Conservation (phyloP, 164 flowering plant species). For the Paratinospora sagittata region DNA sequence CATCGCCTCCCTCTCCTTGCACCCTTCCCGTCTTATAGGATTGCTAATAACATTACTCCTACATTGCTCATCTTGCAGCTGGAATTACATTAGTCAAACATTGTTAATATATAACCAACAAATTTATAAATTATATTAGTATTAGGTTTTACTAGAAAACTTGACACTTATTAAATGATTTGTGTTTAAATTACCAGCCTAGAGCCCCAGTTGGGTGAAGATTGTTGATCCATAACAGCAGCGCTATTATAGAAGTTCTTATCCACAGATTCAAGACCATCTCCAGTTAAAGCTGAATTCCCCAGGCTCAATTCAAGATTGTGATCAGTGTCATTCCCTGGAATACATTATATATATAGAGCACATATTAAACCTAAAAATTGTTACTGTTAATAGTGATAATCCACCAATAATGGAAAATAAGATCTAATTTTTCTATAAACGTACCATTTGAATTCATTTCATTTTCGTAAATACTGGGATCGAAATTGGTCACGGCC, state of each 20-base stretch:
- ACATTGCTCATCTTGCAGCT: conserved; percentile 13
- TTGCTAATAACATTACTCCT: conserved; percentile 6
- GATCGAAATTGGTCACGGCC: conserved; percentile 96
- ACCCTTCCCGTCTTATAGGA: conserved; percentile 16
- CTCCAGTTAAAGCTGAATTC: conserved; percentile 38
- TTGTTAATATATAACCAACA: background rate
- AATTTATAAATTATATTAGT: background rate
- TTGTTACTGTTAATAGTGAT: background rate
- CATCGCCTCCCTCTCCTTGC: conserved; percentile 28
- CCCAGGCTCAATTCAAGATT: conserved; percentile 85
- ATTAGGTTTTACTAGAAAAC: background rate
- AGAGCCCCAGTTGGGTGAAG: conserved; percentile 29
- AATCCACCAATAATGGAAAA: background rate
- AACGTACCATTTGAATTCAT: conserved; percentile 43
- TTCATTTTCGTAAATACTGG: conserved; percentile 74
- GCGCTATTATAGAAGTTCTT: conserved; percentile 7
- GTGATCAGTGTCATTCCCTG: conserved; percentile 40
- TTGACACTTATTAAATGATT: background rate
- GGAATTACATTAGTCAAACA: conserved; percentile 7
- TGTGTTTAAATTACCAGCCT: conserved; percentile 16
- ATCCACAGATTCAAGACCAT: conserved; percentile 19
- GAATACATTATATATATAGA: background rate
- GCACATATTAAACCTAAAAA: background rate
- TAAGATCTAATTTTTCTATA: background rate
- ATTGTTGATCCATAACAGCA: conserved; percentile 13